Evolutionary conservation across 1,284 basidiomycete species (phyloP).

Genomic region (Schizopora paradoxa): DNA sequence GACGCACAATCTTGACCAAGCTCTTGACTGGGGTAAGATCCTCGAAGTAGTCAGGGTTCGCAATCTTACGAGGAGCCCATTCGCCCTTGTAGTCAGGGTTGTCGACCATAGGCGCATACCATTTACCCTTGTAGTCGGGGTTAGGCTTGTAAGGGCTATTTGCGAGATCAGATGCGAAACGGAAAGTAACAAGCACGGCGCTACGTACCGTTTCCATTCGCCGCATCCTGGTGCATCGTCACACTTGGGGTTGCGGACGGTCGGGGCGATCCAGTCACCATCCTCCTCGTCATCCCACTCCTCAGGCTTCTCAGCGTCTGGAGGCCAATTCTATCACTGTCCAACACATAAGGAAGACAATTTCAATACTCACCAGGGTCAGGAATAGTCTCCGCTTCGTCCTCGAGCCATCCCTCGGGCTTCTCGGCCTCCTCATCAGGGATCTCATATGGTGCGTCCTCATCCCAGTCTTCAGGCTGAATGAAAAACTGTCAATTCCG

Average conservation of each 20-base stretch:
- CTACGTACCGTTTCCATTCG: conserved; percentile 71
- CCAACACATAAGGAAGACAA: not conserved
- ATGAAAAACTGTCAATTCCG: conserved; percentile 9
- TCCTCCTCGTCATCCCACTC: conserved; percentile 99
- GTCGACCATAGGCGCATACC: conserved; percentile 89
- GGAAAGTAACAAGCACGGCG: conserved; percentile 1
- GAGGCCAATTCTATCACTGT: not conserved
- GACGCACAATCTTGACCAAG: conserved; percentile 75
- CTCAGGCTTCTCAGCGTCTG: conserved; percentile 92
- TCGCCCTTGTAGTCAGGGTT: conserved; percentile 98
- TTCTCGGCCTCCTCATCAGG: conserved; percentile 82
- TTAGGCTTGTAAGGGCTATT: conserved; percentile 80
- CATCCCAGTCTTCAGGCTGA: conserved; percentile 93
- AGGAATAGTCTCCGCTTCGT: conserved; percentile 78
- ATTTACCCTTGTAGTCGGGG: conserved; percentile 93
- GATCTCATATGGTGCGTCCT: conserved; percentile 89
- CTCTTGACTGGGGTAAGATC: conserved; percentile 81
- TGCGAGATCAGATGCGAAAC: conserved; percentile 15
- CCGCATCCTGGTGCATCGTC: conserved; percentile 90
- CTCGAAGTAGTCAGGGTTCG: conserved; percentile 92
- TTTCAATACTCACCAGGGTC: conserved; percentile 64
- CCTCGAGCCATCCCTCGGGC: conserved; percentile 94
- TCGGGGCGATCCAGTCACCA: conserved; percentile 95
- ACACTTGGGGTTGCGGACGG: conserved; percentile 86
- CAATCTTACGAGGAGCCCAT: conserved; percentile 89